phyloP scores from a whole-genome alignment of 768 basidiomycete species.

The Trametes cubensis region DNA sequence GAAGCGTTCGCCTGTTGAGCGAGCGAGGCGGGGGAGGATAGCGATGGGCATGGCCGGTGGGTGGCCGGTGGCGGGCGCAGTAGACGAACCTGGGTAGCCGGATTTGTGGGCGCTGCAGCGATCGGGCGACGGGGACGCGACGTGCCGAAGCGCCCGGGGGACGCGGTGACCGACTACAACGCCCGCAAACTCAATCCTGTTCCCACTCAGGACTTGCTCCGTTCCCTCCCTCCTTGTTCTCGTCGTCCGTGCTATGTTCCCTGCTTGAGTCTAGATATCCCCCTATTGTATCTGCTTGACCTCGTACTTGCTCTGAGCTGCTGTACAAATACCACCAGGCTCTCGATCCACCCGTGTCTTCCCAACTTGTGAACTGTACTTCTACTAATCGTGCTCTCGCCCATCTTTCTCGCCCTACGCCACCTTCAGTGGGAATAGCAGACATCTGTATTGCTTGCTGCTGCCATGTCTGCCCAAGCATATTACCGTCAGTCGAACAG shows the following conservation, averaged over 20 bases:
- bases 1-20: slow-evolving; percentile 4
- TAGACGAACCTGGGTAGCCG: neutral
- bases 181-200: slow-evolving; percentile 12
- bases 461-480: slow-evolving; percentile 10
- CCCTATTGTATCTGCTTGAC: slow-evolving; percentile 16
- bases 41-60: slow-evolving; percentile 11
- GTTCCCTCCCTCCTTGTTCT: neutral
- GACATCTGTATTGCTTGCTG: neutral
- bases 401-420: neutral
- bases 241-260: slow-evolving; percentile 7
- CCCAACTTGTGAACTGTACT: slow-evolving; percentile 9
- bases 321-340: slow-evolving; percentile 4
- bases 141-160: slow-evolving; percentile 7
- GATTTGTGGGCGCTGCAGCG: slow-evolving; percentile 2
- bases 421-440: neutral
- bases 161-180: slow-evolving; percentile 4
- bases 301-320: neutral
- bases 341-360: neutral
- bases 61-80: neutral
- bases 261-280: slow-evolving; percentile 15
- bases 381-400: slow-evolving; percentile 1
- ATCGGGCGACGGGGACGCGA: slow-evolving; percentile 4
- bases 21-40: slow-evolving; percentile 23
- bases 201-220: slow-evolving; percentile 11
- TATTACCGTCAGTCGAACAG: slow-evolving; percentile 19